Conservation (phyloP, 1,139 yeast species). For the Zygosaccharomyces sapae region DNA sequence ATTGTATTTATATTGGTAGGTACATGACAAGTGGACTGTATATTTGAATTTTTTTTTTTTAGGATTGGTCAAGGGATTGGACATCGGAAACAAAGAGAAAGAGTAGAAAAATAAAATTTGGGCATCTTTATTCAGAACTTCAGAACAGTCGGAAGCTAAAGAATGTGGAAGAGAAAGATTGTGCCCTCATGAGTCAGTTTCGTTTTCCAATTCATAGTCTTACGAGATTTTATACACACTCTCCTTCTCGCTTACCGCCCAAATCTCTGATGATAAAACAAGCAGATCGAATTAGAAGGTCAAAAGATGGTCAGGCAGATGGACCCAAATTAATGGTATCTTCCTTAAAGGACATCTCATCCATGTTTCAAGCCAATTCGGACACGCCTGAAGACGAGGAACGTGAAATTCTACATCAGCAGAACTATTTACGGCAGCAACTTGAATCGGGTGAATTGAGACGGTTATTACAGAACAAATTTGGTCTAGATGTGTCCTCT, state of each 20-base stretch:
- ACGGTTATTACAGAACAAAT: conserved; percentile 14
- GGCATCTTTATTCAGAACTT: too few species aligned
- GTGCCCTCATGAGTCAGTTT: not conserved
- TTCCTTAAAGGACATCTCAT: conserved; percentile 25
- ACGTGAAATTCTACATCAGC: conserved; percentile 11
- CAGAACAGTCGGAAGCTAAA: too few species aligned
- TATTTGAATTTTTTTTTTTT: too few species aligned
- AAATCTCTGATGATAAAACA: conserved; percentile 16
- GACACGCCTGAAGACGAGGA: conserved; percentile 28
- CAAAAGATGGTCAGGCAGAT: conserved; percentile 6
- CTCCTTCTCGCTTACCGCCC: conserved; percentile 11
- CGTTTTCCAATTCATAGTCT: not conserved
- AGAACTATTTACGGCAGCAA: conserved; percentile 8
- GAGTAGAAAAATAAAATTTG: too few species aligned
- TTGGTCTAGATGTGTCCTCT: conserved; percentile 10
- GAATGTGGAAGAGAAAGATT: not conserved
- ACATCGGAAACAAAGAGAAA: too few species aligned
- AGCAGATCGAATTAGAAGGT: conserved; percentile 12
- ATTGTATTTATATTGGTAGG: too few species aligned
- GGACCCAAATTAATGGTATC: conserved; percentile 17
- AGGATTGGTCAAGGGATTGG: too few species aligned
- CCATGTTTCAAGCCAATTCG: conserved; percentile 25
- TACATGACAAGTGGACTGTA: too few species aligned
- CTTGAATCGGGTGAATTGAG: conserved; percentile 19
- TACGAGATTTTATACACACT: not conserved